Base-by-base conservation (phyloP, 2,329 filamentous ascomycete species). In the Aspergillus pseudoglaucus region DNA sequence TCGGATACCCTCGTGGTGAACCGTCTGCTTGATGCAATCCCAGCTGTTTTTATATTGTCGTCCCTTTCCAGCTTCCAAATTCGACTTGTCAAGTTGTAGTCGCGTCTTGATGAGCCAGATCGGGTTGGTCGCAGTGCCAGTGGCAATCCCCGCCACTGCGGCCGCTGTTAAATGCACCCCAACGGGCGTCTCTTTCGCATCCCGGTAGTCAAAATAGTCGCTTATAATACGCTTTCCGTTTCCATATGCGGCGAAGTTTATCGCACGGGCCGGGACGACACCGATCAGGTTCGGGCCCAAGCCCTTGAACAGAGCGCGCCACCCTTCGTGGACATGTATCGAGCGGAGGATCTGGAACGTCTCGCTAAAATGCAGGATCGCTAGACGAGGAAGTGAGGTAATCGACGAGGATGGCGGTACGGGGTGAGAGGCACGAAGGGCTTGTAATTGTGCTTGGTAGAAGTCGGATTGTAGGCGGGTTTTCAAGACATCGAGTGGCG, bases 21-120 rank as follows among this genome's bases (percentile, higher is more conserved):
- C 63, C 1, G 90, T 87, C 72, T 96, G 87, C 56, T 81, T 81
- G 48, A 90, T 82, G 67, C 90, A 97, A 68, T 97, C 90, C 69
- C 84, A 79, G 53, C 88, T 90, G 67, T 95, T 95, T 65, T 82
- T 83, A 70, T 97, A 96, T 61, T 83, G 83, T 45, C 90, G 77
- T 45, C 75, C 74, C 46, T 50, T 78, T 74, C 53, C 79, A 51
- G 73, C 72, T 58, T 81, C 79, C 14, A 85, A 85, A 45, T 83
- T 80, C 63, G 87, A 88, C 74, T 90, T 94, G 73, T 97, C 90
- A 30, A 97, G 80, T 71, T 97, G 90, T 58, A 97, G 67, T 27
- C 90, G 78, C 37, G 90, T 97, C 77, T 97, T 97, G 63, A 97
- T 83, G 53, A 97, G 80, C 90, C 90, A 97, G 62, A 97, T 95